Conservation (phyloP, 768 basidiomycete genomes). For the Calocybe cyanea region DNA sequence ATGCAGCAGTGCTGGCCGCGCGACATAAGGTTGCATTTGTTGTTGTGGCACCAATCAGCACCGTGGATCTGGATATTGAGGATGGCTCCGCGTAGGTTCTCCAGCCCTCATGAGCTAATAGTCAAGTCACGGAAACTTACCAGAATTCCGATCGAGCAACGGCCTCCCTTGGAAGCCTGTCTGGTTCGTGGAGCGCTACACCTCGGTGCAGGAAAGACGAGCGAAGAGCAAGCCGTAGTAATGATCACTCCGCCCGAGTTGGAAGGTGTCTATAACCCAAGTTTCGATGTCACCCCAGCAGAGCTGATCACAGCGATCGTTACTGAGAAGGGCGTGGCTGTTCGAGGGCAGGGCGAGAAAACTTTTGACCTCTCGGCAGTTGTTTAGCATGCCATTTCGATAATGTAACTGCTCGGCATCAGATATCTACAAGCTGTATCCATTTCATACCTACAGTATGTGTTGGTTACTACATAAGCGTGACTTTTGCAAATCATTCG, state of each 20-base stretch:
- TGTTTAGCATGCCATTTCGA: conserved; percentile 28
- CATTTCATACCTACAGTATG: background rate
- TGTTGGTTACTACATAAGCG: background rate
- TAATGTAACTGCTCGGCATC: background rate
- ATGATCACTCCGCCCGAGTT: conserved; percentile 74
- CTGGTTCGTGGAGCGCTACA: conserved; percentile 80
- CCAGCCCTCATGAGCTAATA: conserved; percentile 1
- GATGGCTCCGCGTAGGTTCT: conserved; percentile 61
- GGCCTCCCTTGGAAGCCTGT: conserved; percentile 84
- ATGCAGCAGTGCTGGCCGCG: conserved; percentile 88
- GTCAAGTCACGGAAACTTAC: conserved; percentile 9
- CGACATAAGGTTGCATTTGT: conserved; percentile 88
- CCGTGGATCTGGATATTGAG: conserved; percentile 77
- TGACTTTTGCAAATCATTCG: no score
- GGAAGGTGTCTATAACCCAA: conserved; percentile 82
- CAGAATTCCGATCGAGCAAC: conserved; percentile 90
- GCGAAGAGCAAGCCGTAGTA: conserved; percentile 66
- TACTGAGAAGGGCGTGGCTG: conserved; percentile 91
- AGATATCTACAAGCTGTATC: background rate
- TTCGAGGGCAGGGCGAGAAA: conserved; percentile 53
- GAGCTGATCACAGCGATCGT: conserved; percentile 92
- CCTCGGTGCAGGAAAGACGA: conserved; percentile 39
- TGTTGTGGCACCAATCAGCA: conserved; percentile 90
- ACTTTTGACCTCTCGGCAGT: conserved; percentile 63
- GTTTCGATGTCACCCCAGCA: conserved; percentile 95